Evolutionary conservation across 306 rosid genomes (phyloP), one percentile per base, ranked within the genome.

Genomic region (Ormosia semicastrata): DNA sequence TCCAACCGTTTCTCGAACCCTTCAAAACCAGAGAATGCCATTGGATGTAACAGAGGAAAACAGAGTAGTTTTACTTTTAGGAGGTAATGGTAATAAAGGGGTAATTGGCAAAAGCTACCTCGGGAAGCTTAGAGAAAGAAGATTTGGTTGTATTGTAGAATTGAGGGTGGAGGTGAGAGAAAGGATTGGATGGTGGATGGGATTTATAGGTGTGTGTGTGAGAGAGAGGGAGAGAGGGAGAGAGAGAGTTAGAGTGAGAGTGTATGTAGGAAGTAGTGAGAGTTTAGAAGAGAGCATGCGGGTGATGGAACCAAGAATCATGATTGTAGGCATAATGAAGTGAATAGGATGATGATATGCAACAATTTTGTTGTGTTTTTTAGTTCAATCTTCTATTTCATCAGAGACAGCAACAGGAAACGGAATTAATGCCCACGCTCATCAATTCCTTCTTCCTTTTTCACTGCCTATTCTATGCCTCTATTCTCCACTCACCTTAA

Each of bases 291-390:
- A 73, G 89, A 88, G 98, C 95, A 92, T 92, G 98, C 98, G 95
- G 95, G 94, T 88, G 84, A 89, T 90, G 93, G 94, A 94, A 89
- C 95, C 97, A 88, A 94, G 92, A 83, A 84, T 89, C 86, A 92
- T 94, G 56, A 94, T 94, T 88, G 90, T 83, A 87, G 85, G 85
- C 95, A 94, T 89, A 81, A 89, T 90, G 90, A 91, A 89, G 87
- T 87, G 93, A 89, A 82, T 78, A 83, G 72, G 90, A 85, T 65
- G 79, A 86, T 85, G 70, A 84, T 81, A 84, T 81, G 66, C 79
- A 79, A 85, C 84, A 67, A 75, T 84, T 89, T 87, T 85, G 57
- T 58, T 77, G 0, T 67, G 73, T 86, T 86, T 86, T 76, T 62
- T 60, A 75, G 58, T 33, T 65, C 50, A 81, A 73, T 78, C 87